A percentile compares a stretch with the other conserved stretches of the same genome.
Evolutionary conservation across 495 filamentous ascomycete species (phyloP).

Genomic region (Echria macrotheca): DNA sequence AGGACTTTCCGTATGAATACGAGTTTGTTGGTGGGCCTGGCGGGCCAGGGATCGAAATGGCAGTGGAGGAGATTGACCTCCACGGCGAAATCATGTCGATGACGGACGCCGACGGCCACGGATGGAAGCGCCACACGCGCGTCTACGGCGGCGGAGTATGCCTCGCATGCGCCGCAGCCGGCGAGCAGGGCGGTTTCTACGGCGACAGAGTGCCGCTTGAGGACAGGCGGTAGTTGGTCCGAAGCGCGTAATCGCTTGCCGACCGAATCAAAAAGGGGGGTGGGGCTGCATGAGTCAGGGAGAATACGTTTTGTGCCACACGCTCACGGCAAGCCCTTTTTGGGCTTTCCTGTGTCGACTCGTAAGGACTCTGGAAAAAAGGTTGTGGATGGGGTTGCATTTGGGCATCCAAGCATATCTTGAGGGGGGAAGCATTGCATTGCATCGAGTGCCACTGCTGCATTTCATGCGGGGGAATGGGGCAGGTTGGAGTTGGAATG

Average conservation of each 20-base stretch:
- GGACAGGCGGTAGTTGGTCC: constrained; percentile 32
- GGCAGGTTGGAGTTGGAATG: neutral
- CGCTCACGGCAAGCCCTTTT: constrained; percentile 7
- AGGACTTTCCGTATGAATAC: constrained; percentile 24
- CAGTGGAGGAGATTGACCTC: constrained; percentile 31
- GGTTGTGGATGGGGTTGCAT: constrained; percentile 6
- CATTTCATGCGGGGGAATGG: constrained; percentile 5
- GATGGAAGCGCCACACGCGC: constrained; percentile 45
- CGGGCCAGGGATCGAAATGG: constrained; percentile 16
- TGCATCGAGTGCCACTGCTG: constrained; percentile 6
- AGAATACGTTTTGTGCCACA: neutral
- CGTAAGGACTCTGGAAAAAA: no score
- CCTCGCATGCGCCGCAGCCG: constrained; percentile 39
- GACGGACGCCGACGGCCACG: constrained; percentile 38
- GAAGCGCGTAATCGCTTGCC: neutral
- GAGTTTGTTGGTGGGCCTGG: constrained; percentile 26
- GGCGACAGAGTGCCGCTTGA: constrained; percentile 44
- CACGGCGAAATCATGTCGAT: constrained; percentile 42
- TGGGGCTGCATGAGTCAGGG: constrained; percentile 9
- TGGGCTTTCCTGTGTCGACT: constrained; percentile 2
- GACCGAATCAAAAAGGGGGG: neutral
- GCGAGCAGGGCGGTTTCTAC: constrained; percentile 41
- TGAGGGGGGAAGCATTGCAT: constrained; percentile 12
- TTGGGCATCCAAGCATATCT: constrained; percentile 12
- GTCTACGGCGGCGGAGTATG: constrained; percentile 47